phyloP scores from a whole-genome alignment of 1,284 basidiomycete species.

The Papiliotrema laurentii region DNA sequence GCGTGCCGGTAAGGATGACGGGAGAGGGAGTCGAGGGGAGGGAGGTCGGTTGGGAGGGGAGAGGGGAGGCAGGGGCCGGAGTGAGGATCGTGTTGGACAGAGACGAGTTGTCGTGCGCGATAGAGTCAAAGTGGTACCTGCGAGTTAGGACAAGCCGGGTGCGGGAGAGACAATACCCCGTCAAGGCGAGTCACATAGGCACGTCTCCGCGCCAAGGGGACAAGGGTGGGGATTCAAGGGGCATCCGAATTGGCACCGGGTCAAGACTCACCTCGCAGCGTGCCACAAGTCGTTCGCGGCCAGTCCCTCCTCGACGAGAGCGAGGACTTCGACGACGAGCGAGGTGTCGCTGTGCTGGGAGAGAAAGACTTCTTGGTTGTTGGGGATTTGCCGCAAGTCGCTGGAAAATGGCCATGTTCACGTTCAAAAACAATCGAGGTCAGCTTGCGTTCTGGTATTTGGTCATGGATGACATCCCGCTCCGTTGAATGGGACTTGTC shows the following conservation, averaged over 20 bases:
- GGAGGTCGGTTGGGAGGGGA: constrained; percentile 6
- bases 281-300: constrained; percentile 50
- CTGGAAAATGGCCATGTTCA: constrained; percentile 50
- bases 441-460: neutral
- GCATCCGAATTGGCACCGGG: no score
- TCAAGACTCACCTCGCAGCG: constrained; percentile 64
- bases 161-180: no score
- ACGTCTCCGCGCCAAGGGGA: no score
- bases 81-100: constrained; percentile 51
- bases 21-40: constrained; percentile 50
- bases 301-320: constrained; percentile 60
- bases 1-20: constrained; percentile 62
- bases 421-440: neutral
- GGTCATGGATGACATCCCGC: no score
- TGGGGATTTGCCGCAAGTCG: constrained; percentile 86
- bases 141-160: no score
- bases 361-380: constrained; percentile 92
- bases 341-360: constrained; percentile 65
- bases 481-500: no score
- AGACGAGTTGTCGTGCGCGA: constrained; percentile 90
- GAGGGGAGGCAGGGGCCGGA: constrained; percentile 17
- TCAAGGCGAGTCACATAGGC: no score
- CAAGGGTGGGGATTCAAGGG: no score
- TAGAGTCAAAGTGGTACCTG: constrained; percentile 85
- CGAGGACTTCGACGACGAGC: constrained; percentile 80